These are phyloP conservation scores for Aspergillus haitiensis DNA, from an alignment of 495 filamentous ascomycete species.

Conservation along the genomic window DNA sequence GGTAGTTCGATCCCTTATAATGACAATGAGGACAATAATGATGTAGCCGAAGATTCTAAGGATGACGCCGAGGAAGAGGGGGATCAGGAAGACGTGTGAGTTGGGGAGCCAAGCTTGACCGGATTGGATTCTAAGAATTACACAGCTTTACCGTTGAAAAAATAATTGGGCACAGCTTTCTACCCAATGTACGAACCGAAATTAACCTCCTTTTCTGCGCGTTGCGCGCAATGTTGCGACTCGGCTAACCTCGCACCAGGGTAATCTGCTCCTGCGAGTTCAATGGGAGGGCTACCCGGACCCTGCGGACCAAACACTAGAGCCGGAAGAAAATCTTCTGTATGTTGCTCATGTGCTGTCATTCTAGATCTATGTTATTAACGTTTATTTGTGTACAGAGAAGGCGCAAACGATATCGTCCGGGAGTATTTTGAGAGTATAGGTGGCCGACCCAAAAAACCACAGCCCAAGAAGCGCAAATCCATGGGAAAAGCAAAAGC, in stretches of 20 bases:
- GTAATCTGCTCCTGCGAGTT: conserved; percentile 49
- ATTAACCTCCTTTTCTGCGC: not conserved
- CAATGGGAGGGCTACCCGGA: conserved; percentile 67
- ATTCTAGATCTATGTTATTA: conserved; percentile 11
- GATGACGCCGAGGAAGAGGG: conserved; percentile 42
- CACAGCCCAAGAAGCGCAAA: conserved; percentile 40
- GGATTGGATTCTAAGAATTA: conserved; percentile 31
- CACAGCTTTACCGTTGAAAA: conserved; percentile 61
- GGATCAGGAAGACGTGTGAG: conserved; percentile 38
- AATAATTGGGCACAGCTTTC: conserved; percentile 52
- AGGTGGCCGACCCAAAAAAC: conserved; percentile 55
- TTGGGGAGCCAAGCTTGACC: not conserved
- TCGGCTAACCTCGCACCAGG: conserved; percentile 34
- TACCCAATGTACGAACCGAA: conserved; percentile 33
- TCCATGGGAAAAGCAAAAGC: conserved; percentile 37
- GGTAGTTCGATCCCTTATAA: conserved; percentile 44
- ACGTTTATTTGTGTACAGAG: conserved; percentile 33
- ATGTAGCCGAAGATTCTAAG: conserved; percentile 30
- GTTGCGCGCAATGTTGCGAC: not conserved
- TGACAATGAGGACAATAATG: conserved; percentile 30
- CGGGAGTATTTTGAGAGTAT: conserved; percentile 54
- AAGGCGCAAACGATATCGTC: conserved; percentile 54
- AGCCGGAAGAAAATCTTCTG: conserved; percentile 59
- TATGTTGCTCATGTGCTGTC: conserved; percentile 22
- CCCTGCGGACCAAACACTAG: conserved; percentile 56